Base-by-base conservation (phyloP, 306 rosid species). In the Citrullus amarus region DNA sequence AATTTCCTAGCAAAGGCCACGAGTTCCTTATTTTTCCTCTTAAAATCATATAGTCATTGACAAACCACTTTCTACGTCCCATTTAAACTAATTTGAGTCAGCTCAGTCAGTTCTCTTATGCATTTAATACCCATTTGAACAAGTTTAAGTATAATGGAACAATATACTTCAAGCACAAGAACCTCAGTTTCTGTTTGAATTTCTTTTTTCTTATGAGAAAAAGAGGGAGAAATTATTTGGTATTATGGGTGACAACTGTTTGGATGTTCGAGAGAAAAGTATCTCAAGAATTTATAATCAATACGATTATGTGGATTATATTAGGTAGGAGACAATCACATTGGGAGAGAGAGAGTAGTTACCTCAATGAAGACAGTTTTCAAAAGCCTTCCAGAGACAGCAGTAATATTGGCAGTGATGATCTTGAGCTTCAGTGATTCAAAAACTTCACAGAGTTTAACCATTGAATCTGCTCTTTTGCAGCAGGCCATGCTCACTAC, bases 361-460 rank as follows among this genome's bases (percentile, higher is more conserved):
- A 93, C 98, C 99, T 96, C 94, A 20, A 96, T 81, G 93, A 96
- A 87, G 86, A 90, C 90, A 3, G 99, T 93, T 82, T 91, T 96
- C 81, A 87, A 70, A 77, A 96, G 92, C 83, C 88, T 87, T 43
- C 91, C 99, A 12, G 97, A 83, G 32, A 93, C 81, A 51, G 93
- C 81, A 59, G 94, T 88, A 43, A 96, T 86, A 56, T 86, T 96
- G 11, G 92, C 92, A 1, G 97, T 91, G 28, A 96, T 84, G 32
- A 96, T 86, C 79, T 91, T 96, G 22, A 96, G 93, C 88, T 91
- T 96, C 85, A 96, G 80, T 55, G 99, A 96, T 83, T 96, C 99
- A 28, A 96, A 92, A 13, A 88, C 94, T 46, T 93, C 88, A 25
- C 99, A 96, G 43, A 96, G 78, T 83, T 93, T 96, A 34, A 91